Conservation (phyloP, 768 basidiomycete genomes). For the Russula compacta region DNA sequence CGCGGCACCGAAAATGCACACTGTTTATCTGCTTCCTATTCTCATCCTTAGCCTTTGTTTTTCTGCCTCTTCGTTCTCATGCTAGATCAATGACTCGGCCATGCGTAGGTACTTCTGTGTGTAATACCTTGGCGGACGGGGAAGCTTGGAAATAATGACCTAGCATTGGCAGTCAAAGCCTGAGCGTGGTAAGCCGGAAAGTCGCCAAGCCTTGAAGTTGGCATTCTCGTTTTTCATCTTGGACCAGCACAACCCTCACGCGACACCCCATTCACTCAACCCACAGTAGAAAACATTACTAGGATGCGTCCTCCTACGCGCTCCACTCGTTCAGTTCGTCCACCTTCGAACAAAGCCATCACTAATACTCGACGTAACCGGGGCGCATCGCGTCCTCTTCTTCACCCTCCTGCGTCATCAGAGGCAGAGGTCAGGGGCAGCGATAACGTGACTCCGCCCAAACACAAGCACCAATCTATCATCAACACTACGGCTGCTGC, state of each 20-base stretch:
- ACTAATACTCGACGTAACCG: not conserved
- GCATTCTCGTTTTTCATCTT: not conserved
- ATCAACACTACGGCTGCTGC: not conserved
- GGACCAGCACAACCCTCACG: not conserved
- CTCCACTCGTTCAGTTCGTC: constrained; percentile 25
- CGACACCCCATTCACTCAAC: constrained; percentile 10
- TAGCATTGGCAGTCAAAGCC: not conserved
- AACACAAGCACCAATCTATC: not conserved
- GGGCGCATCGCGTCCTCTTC: not conserved
- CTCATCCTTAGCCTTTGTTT: too few relatives aligned
- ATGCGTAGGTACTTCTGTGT: not conserved
- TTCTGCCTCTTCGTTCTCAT: not conserved
- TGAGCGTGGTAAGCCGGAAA: not conserved
- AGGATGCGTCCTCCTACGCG: constrained; percentile 25
- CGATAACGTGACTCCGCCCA: not conserved
- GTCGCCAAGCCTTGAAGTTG: not conserved
- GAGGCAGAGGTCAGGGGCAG: not conserved
- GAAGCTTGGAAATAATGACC: not conserved
- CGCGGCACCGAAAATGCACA: too few relatives aligned
- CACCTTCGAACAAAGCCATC: constrained; percentile 5
- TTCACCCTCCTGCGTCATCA: not conserved
- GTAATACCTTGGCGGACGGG: not conserved
- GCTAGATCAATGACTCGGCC: not conserved
- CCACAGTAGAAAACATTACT: not conserved
- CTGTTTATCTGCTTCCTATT: too few relatives aligned